Percentiles rank a stretch among this genome's conserved stretches.
Evolutionary conservation across 169 alveolate species (phyloP).

Genomic region (Plasmodium ovale): DNA sequence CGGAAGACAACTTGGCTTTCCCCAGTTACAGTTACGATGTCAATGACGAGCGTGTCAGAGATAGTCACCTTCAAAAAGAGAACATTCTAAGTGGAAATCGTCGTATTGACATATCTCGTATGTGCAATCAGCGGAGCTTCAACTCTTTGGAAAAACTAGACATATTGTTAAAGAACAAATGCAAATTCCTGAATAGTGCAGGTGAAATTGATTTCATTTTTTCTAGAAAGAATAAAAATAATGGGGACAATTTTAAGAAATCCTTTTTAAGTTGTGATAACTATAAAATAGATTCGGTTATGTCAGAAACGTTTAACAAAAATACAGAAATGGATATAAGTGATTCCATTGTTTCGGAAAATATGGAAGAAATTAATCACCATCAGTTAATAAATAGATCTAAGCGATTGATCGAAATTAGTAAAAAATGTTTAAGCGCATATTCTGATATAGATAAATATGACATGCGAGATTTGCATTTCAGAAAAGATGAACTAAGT

Average conservation of each 20-base stretch:
- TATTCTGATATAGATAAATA: constrained; percentile 14
- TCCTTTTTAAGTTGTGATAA: constrained; percentile 21
- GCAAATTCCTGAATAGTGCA: neutral
- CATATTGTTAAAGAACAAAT: constrained; percentile 35
- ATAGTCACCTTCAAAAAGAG: no score
- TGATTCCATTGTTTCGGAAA: constrained; percentile 9
- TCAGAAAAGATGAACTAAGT: neutral
- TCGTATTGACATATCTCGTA: neutral
- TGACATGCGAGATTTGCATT: neutral
- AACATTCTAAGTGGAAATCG: neutral
- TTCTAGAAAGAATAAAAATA: neutral
- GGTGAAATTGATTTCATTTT: constrained; percentile 2
- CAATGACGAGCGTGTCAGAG: neutral
- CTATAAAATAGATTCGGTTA: constrained; percentile 39
- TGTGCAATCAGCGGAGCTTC: neutral
- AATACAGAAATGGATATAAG: constrained; percentile 7
- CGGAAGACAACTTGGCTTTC: constrained; percentile 1
- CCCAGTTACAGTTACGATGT: neutral
- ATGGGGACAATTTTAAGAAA: neutral
- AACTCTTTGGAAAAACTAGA: constrained; percentile 59
- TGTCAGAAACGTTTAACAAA: constrained; percentile 27
- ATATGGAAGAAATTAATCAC: constrained; percentile 14
- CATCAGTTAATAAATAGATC: constrained; percentile 45
- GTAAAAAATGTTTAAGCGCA: constrained; percentile 34
- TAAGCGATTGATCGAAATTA: constrained; percentile 37